Conservation (phyloP, 768 basidiomycete genomes). For the Boletus rufocinnamomeus region DNA sequence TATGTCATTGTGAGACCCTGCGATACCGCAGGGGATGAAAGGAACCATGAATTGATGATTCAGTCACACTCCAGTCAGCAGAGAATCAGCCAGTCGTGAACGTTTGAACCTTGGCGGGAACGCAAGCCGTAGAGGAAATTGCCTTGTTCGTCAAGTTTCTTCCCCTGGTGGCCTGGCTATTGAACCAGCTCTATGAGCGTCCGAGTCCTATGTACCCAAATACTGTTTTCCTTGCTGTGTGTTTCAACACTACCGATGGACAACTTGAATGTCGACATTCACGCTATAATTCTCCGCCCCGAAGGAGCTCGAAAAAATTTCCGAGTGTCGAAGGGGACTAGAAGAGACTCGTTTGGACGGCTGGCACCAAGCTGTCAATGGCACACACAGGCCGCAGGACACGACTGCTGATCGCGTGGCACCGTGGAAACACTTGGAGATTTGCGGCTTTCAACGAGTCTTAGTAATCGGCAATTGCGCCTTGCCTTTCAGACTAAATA, state of each 20-base stretch:
- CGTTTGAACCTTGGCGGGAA: background rate
- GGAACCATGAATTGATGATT: background rate
- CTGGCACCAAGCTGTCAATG: too few relatives aligned
- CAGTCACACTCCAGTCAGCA: background rate
- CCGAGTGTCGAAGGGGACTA: background rate
- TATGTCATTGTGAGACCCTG: background rate
- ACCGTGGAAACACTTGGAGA: too few relatives aligned
- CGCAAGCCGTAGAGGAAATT: background rate
- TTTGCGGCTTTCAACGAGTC: too few relatives aligned
- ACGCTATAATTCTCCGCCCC: background rate
- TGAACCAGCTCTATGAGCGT: background rate
- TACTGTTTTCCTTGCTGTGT: background rate
- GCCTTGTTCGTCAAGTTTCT: background rate
- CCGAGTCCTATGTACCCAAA: background rate
- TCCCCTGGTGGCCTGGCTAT: too few relatives aligned
- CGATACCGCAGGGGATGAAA: background rate
- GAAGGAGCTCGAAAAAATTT: background rate
- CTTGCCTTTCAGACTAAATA: too few relatives aligned
- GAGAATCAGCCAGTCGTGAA: background rate
- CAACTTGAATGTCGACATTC: background rate
- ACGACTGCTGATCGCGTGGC: too few relatives aligned
- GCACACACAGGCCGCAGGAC: too few relatives aligned
- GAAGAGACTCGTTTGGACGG: background rate
- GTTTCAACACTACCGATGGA: background rate
- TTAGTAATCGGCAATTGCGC: too few relatives aligned